Base-by-base conservation (phyloP, 1,284 basidiomycete genomes). In the Phlebopus sp. region DNA sequence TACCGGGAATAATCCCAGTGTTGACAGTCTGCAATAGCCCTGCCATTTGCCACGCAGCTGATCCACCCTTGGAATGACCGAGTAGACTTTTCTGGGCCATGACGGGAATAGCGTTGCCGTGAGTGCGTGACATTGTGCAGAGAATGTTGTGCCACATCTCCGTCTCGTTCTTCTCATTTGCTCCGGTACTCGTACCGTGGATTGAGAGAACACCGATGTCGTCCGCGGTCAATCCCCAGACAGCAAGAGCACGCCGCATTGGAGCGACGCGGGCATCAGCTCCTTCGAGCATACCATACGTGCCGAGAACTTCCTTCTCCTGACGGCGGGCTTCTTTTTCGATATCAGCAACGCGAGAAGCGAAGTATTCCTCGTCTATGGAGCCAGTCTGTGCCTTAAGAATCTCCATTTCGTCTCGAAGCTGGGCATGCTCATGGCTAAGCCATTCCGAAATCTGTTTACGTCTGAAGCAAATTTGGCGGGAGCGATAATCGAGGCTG, bases 91-190 rank as follows among this genome's bases (percentile, higher is more conserved):
- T 99, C 71, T 99, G 96, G 1, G 97, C 92, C 70, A 98, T 90
- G 62, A 97, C 86, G 3, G 97, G 96, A 44, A 97, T 88, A 17
- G 95, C 95, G 67, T 98, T 98, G 49, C 94, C 94, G 41, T 84
- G 81, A 13, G 92, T 92, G 53, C 97, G 90, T 44, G 84, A 84
- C 59, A 98, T 86, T 48, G 84, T 82, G 34, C 81, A 83, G 71
- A 99, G 91, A 64, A 97, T 86, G 56, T 92, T 85, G 69, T 98
- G 94, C 90, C 96, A 98, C 51, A 97, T 93, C 58, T 87, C 84
- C 6, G 92, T 93, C 77, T 99, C 96, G 69, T 99, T 99, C 75
- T 95, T 92, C 79, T 99, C 95, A 69, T 99, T 99, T 31, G 96
- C 96, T 60, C 85, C 88, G 32, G 97, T 99, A 61, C 94, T 96